Base-by-base conservation (phyloP, 345 rosid genomes). In the Heritiera littoralis region DNA sequence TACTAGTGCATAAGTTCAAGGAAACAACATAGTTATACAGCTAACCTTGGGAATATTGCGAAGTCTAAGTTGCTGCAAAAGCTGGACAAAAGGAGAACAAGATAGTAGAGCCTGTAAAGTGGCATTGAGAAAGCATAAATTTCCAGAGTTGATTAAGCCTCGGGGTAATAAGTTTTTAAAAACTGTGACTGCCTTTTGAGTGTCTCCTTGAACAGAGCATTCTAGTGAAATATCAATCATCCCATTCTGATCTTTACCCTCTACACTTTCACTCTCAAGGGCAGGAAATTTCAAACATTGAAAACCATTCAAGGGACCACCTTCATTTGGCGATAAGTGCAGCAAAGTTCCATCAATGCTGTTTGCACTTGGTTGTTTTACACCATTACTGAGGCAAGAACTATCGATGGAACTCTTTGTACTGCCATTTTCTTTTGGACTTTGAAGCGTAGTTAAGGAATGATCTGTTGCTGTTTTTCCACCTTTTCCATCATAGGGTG, bases 71-170 rank as follows among this genome's bases (percentile, higher is more conserved):
- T 86, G 87, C 80, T 86, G 90, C 86, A 96, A 86, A 58, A 96
- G 97, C 85, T 75, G 93, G 76, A 92, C 91, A 79, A 96, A 96
- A 75, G 94, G 98, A 66, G 94, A 85, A 84, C 99, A 94, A 15
- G 97, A 90, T 51, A 94, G 81, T 20, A 94, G 88, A 72, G 99
- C 98, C 82, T 96, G 99, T 73, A 96, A 80, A 61, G 99, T 91
- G 9, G 99, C 89, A 82, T 90, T 96, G 66, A 94, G 98, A 85
- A 96, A 96, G 82, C 99, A 96, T 80, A 90, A 74, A 83, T 96
- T 96, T 58, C 99, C 98, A 0, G 88, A 86, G 81, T 96, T 96
- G 68, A 92, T 89, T 72, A 96, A 88, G 75, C 99, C 99, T 74
- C 93, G 92, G 2, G 98, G 98, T 49, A 84, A 80, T 41, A 92